Conservation (phyloP, 129 eudicot genomes). For the Kitagawia praeruptora region DNA sequence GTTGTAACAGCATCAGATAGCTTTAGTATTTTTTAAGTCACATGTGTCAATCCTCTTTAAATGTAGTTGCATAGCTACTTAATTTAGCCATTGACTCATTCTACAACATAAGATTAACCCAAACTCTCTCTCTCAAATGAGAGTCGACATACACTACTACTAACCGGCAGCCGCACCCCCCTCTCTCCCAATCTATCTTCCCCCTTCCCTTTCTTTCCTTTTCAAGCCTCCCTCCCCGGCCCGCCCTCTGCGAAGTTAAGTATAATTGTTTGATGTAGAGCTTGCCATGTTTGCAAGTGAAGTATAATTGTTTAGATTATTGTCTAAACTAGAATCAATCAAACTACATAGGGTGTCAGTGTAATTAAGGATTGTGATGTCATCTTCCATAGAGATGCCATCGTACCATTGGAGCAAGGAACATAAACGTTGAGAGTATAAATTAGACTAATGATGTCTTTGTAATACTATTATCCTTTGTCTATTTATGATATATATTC, state of each 20-base stretch:
- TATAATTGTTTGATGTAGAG: too few species aligned
- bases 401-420: background rate
- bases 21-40: background rate
- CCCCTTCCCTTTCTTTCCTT: too few species aligned
- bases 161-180: too few species aligned
- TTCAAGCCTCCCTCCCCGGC: too few species aligned
- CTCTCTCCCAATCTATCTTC: too few species aligned
- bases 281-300: conserved; percentile 23
- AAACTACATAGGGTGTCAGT: background rate
- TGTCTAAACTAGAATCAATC: background rate
- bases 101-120: background rate
- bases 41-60: background rate
- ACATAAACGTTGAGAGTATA: too few species aligned
- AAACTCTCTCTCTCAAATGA: too few species aligned
- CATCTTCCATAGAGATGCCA: background rate
- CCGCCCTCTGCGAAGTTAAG: too few species aligned
- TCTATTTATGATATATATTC: background rate
- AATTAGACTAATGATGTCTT: background rate
- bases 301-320: background rate
- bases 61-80: background rate
- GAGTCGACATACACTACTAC: too few species aligned
- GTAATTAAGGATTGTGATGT: background rate
- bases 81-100: background rate
- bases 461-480: background rate
- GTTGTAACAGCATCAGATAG: background rate